Percentiles rank a stretch among this genome's conserved stretches.
Evolutionary conservation across 2,329 filamentous ascomycete genomes (phyloP).

Genomic region (Hymenoscyphus infarciens): DNA sequence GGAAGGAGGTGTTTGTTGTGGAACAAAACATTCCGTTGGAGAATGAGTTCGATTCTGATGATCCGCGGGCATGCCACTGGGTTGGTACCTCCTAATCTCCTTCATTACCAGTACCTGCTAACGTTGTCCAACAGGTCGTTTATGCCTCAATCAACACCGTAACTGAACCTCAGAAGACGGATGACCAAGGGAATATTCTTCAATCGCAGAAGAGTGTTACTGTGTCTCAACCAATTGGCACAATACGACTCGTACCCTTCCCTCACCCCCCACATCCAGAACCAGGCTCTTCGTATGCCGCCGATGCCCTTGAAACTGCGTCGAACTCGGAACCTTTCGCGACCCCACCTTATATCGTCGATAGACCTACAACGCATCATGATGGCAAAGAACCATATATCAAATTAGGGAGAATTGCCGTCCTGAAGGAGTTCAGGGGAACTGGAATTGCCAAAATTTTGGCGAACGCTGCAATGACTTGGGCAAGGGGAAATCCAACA

Average conservation of each 20-base stretch:
- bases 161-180: slow-evolving; percentile 42
- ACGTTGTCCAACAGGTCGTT: slow-evolving; percentile 37
- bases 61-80: slow-evolving; percentile 79
- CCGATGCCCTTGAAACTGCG: slow-evolving; percentile 22
- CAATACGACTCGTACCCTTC: slow-evolving; percentile 58
- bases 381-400: slow-evolving; percentile 71
- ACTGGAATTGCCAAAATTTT: slow-evolving; percentile 62
- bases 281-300: slow-evolving; percentile 36
- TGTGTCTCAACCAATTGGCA: slow-evolving; percentile 32
- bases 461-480: slow-evolving; percentile 63
- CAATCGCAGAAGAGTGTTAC: slow-evolving; percentile 44
- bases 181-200: slow-evolving; percentile 42
- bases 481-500: slow-evolving; percentile 59
- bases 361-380: slow-evolving; percentile 46
- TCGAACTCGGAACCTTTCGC: slow-evolving; percentile 15
- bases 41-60: slow-evolving; percentile 78
- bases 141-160: slow-evolving; percentile 62
- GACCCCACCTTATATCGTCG: slow-evolving; percentile 23
- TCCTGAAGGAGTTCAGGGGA: slow-evolving; percentile 51
- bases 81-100: slow-evolving; percentile 40
- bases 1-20: slow-evolving; percentile 56
- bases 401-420: slow-evolving; percentile 76
- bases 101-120: neutral
- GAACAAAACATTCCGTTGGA: slow-evolving; percentile 59
- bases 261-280: slow-evolving; percentile 53